Evolutionary conservation across 371 early-diverging fungal genomes (phyloP).

Genomic region (Batrachochytrium dendrobatidis): DNA sequence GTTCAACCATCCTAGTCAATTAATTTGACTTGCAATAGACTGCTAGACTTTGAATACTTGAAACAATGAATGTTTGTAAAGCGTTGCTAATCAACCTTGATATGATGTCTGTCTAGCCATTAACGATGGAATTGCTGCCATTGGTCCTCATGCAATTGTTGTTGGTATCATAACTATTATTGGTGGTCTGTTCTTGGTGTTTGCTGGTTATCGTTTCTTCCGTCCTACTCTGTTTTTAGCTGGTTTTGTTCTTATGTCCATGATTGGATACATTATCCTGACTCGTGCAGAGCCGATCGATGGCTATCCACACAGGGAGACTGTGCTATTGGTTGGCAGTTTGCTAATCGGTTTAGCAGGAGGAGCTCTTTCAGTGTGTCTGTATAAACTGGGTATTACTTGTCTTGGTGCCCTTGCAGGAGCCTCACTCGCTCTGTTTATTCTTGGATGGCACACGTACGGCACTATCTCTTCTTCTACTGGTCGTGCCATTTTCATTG

Average conservation of each 20-base stretch:
- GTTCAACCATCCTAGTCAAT: too few relatives aligned
- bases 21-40: too few relatives aligned
- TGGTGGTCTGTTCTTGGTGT: slow-evolving; percentile 51
- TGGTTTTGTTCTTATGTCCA: slow-evolving; percentile 37
- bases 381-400: slow-evolving; percentile 25
- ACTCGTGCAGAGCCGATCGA: slow-evolving; percentile 43
- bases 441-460: slow-evolving; percentile 49
- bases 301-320: slow-evolving; percentile 30
- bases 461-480: slow-evolving; percentile 43
- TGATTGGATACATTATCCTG: slow-evolving; percentile 48
- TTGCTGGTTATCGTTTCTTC: slow-evolving; percentile 51
- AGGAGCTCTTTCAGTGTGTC: slow-evolving; percentile 43
- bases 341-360: slow-evolving; percentile 47
- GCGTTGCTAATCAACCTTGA: too few relatives aligned
- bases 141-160: background rate
- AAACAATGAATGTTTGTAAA: too few relatives aligned
- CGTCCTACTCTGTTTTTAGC: slow-evolving; percentile 48
- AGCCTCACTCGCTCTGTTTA: slow-evolving; percentile 22
- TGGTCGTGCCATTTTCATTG: slow-evolving; percentile 56
- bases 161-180: slow-evolving; percentile 35
- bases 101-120: too few relatives aligned
- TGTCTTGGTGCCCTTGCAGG: slow-evolving; percentile 21
- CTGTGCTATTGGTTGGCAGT: slow-evolving; percentile 48
- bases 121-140: too few relatives aligned
- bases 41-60: too few relatives aligned